Conservation (phyloP, 2,329 filamentous ascomycete genomes). For the Neopestalotiopsis sp. region DNA sequence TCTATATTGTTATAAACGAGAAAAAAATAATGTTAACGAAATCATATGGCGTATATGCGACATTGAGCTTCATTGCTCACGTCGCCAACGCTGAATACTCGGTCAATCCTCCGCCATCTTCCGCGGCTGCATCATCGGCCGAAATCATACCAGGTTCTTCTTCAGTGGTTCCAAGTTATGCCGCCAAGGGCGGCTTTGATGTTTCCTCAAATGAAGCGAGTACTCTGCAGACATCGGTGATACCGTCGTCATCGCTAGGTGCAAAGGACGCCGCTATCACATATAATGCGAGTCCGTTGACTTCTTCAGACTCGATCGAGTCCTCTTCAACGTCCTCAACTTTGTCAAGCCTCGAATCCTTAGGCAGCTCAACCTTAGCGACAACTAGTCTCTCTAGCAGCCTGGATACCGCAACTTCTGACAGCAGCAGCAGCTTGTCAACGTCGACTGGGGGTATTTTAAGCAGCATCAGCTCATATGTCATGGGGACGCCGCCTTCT, state of each 20-base stretch:
- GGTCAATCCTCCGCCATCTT: not conserved
- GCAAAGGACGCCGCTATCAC: not conserved
- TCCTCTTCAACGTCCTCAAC: not conserved
- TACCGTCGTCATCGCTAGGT: not conserved
- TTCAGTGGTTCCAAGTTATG: not conserved
- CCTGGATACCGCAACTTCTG: not conserved
- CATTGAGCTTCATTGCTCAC: not conserved
- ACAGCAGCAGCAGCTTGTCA: not conserved
- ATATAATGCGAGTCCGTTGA: not conserved
- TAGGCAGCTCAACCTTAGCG: not conserved
- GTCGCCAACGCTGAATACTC: constrained; percentile 5
- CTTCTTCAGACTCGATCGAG: not conserved
- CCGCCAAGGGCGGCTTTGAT: not conserved
- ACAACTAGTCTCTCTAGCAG: not conserved
- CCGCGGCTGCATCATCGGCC: not conserved
- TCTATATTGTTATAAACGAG: not conserved
- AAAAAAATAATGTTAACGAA: constrained; percentile 12
- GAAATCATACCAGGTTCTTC: not conserved
- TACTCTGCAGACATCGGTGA: not conserved
- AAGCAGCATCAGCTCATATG: constrained; percentile 35
- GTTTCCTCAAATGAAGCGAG: not conserved
- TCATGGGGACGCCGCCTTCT: constrained; percentile 30
- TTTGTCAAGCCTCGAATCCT: not conserved
- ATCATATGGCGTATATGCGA: constrained; percentile 15
- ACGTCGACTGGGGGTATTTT: constrained; percentile 29